phyloP scores from a whole-genome alignment of 148 eudicot genomes.

The Chenopodium album region DNA sequence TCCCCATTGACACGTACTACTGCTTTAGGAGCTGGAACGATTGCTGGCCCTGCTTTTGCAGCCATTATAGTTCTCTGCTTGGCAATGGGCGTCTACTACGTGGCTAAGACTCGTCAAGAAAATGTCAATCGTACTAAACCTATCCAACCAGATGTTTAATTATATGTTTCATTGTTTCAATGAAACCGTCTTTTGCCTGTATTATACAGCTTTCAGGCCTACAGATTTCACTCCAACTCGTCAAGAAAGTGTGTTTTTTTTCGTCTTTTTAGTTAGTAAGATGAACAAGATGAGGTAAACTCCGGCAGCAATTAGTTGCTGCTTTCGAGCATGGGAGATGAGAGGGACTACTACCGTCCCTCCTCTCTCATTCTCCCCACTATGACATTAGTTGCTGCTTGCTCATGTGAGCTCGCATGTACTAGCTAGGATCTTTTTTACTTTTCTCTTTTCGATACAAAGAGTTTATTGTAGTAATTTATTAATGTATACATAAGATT shows the following conservation, averaged over 20 bases:
- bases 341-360: not conserved
- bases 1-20: not conserved
- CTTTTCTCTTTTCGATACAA: not conserved
- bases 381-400: not conserved
- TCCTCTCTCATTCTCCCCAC: not conserved
- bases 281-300: not conserved
- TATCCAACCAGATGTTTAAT: conserved; percentile 33
- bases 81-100: conserved; percentile 55
- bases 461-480: not conserved
- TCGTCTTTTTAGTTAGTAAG: no score
- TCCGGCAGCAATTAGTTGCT: not conserved
- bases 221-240: no score
- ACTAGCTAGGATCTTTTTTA: not conserved
- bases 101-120: conserved; percentile 36
- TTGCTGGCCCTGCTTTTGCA: conserved; percentile 37
- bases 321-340: not conserved
- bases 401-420: not conserved
- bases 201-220: not conserved
- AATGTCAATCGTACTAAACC: conserved; percentile 35
- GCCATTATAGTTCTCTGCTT: conserved; percentile 35
- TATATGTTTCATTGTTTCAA: not conserved
- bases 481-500: not conserved
- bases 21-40: conserved; percentile 31
- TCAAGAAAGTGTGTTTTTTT: no score
- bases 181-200: not conserved